These are phyloP conservation scores for Candida caryicola DNA, from an alignment of 805 yeast genomes.

Conservation along the genomic window DNA sequence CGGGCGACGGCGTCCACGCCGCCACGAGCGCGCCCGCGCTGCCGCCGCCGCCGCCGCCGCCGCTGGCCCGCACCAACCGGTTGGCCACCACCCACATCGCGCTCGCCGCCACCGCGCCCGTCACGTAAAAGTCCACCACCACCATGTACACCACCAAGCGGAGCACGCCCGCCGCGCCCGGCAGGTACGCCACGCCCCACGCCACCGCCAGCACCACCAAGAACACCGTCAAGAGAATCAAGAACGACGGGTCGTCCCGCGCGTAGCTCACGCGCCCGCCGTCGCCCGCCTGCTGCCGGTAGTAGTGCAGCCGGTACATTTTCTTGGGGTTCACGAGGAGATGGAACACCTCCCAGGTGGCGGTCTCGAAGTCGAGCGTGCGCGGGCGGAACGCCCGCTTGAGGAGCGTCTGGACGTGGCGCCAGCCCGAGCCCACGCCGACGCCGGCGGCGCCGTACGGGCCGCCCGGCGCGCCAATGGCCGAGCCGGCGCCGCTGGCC, in stretches of 20 bases:
- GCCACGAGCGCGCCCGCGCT: no score
- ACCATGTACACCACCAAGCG: conserved; percentile 80
- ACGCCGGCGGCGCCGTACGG: background rate
- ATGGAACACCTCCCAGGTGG: conserved; percentile 85
- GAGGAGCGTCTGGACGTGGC: conserved; percentile 26
- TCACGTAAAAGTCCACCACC: conserved; percentile 69
- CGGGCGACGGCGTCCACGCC: no score
- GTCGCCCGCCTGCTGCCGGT: conserved; percentile 57
- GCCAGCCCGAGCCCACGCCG: conserved; percentile 2
- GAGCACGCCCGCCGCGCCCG: conserved; percentile 57
- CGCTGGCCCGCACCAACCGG: conserved; percentile 38
- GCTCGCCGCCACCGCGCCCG: conserved; percentile 70
- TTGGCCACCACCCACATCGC: conserved; percentile 71
- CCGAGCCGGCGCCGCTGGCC: conserved; percentile 6
- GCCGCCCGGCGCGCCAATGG: background rate
- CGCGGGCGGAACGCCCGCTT: conserved; percentile 58
- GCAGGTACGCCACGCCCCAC: conserved; percentile 85
- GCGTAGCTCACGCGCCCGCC: conserved; percentile 66
- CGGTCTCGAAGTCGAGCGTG: conserved; percentile 87
- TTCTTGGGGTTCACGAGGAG: conserved; percentile 72
- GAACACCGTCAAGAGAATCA: conserved; percentile 65
- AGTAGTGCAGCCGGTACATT: conserved; percentile 71
- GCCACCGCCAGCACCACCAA: conserved; percentile 74
- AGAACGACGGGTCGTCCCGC: conserved; percentile 89
- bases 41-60: conserved; percentile 10